Evolutionary conservation across 768 basidiomycete species (phyloP).

Genomic region (Brasilioporus rufonigricans): DNA sequence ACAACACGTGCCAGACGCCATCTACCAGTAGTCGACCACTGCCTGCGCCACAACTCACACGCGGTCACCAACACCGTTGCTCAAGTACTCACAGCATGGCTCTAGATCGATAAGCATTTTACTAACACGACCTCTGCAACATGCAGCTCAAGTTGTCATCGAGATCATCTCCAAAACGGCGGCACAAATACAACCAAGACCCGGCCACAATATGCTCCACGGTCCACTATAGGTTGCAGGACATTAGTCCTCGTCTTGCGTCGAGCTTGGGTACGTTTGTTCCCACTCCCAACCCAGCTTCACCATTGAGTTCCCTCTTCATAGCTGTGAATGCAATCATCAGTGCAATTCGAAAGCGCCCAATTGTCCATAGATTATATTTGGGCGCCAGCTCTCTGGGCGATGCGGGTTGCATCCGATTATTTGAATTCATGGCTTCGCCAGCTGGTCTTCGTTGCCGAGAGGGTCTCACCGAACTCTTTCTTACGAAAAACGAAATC

Average conservation of each 20-base stretch:
- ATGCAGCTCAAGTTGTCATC: constrained; percentile 27
- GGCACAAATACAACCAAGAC: constrained; percentile 25
- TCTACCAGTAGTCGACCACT: no score
- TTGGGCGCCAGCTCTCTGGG: constrained; percentile 56
- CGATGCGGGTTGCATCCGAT: constrained; percentile 52
- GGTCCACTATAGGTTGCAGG: constrained; percentile 21
- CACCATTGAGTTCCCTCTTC: background rate
- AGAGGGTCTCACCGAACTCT: constrained; percentile 47
- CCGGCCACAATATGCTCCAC: constrained; percentile 31
- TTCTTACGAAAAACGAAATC: constrained; percentile 55
- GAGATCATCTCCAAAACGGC: constrained; percentile 22
- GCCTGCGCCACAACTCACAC: constrained; percentile 8
- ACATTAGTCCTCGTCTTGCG: constrained; percentile 29
- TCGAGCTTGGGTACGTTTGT: constrained; percentile 26
- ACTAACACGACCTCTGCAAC: background rate
- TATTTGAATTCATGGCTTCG: constrained; percentile 57
- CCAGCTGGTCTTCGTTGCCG: constrained; percentile 41
- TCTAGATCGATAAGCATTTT: background rate
- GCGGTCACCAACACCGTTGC: constrained; percentile 11
- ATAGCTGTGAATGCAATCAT: constrained; percentile 54
- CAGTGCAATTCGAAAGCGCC: constrained; percentile 42
- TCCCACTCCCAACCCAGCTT: background rate
- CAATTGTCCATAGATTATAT: constrained; percentile 49
- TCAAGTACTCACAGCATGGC: background rate
- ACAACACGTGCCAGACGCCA: no score